These are phyloP conservation scores for Coccomyxa subellipsoidea DNA, from an alignment of 163 green algal genomes.

Conservation along the genomic window DNA sequence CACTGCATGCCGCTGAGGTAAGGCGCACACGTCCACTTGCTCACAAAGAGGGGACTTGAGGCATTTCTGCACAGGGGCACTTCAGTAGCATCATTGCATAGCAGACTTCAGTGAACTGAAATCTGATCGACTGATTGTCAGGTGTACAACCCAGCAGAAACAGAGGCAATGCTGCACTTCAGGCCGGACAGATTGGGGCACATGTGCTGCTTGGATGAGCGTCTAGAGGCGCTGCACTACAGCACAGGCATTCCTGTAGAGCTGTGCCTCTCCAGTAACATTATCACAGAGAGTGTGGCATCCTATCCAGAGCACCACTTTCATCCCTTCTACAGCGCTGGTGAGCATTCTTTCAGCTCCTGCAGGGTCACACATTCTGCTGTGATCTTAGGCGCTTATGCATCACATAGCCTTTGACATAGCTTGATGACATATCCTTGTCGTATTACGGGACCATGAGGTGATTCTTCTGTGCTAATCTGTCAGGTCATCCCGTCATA, in stretches of 20 bases:
- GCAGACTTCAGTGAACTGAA: too few species aligned
- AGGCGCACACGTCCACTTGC: background rate
- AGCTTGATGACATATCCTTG: background rate
- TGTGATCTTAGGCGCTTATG: background rate
- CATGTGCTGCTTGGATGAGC: slow-evolving; percentile 66
- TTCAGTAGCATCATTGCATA: too few species aligned
- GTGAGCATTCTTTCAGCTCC: background rate
- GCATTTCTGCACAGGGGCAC: too few species aligned
- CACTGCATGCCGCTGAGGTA: slow-evolving; percentile 75
- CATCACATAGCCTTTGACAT: background rate
- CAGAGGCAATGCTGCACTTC: slow-evolving; percentile 63
- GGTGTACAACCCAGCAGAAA: slow-evolving; percentile 48
- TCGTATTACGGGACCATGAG: background rate
- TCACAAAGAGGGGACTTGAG: too few species aligned
- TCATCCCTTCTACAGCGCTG: slow-evolving; percentile 30
- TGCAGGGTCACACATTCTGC: background rate
- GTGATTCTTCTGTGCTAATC: background rate
- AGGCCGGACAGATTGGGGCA: slow-evolving; percentile 73
- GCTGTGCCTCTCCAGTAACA: slow-evolving; percentile 82
- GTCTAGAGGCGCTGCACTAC: slow-evolving; percentile 28
- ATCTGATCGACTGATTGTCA: background rate
- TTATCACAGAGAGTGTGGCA: slow-evolving; percentile 58
- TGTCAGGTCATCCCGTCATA: slow-evolving; percentile 61
- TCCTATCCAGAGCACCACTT: slow-evolving; percentile 74
- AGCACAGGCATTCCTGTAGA: slow-evolving; percentile 67